Evolutionary conservation across 305 asterid genomes (phyloP), one percentile per base, ranked within the genome.

Genomic region (Fraxinus floribunda): DNA sequence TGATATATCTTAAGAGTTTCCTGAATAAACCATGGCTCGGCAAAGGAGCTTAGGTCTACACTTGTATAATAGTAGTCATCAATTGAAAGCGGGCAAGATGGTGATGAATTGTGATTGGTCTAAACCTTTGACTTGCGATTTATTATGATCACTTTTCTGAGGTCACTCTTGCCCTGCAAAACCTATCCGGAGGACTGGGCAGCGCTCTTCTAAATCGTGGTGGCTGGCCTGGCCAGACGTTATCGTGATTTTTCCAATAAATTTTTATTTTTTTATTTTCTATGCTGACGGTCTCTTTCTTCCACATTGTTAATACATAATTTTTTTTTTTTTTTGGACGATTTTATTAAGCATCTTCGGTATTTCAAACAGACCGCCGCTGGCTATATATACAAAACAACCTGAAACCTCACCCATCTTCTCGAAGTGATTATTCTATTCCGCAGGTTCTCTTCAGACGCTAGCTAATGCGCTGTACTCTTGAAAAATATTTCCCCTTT

Each of bases 1-100:
- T 11, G 6, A 49, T 49, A 49, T 49, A 5, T 49, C 7, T 49
- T 41, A 4, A 41, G 20, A 49, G 62, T 49, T 3, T 4, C 2
- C 0, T 4, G 20, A 15, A 49, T 49, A 49, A 4, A 49, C 8
- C 9, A 18, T 4, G 7, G 9, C 20, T n/a, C 9, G 0, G 7
- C 22, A 52, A 5, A 52, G 22, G 64, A 5, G 20, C 10, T 55
- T 16, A 15, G 9, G 66, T 55, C 24, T 5, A n/a, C 82, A 81
- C 84, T 83, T 83, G 81, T 78, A 75, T 86, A 74, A 49, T n/a
- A 4, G 10, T 49, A 80, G 78, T 82, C 82, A 85, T 86, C 80
- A 86, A 70, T 55, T 83, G 81, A 81, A 77, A 78, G 81, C 11
- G 20, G 86, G 76, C 41, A 84, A 52, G 62, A 52, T 52, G 62